phyloP scores from a whole-genome alignment of 495 filamentous ascomycete species.

The Saxophila tyrrhenica region DNA sequence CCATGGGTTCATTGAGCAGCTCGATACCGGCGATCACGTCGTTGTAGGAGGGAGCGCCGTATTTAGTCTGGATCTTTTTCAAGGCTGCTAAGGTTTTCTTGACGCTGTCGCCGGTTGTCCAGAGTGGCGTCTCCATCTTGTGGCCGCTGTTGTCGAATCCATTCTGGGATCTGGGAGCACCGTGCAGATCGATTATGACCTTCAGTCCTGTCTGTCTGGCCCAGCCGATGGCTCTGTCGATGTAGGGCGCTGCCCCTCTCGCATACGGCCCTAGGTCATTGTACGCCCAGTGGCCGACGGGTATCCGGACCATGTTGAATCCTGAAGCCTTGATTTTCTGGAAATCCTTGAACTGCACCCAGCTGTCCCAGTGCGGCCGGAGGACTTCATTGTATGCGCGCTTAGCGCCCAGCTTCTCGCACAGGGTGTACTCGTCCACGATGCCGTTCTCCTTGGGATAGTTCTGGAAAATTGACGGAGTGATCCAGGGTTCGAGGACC shows the following conservation, averaged over 20 bases:
- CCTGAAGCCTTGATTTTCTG: slow-evolving; percentile 34
- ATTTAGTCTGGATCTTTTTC: slow-evolving; percentile 46
- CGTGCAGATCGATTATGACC: slow-evolving; percentile 41
- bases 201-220: slow-evolving; percentile 33
- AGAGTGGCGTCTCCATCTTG: slow-evolving; percentile 24
- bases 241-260: slow-evolving; percentile 35
- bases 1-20: slow-evolving; percentile 59
- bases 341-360: slow-evolving; percentile 30
- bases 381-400: slow-evolving; percentile 26
- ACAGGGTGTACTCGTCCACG: slow-evolving; percentile 34
- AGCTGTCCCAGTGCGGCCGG: slow-evolving; percentile 32
- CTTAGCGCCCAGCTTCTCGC: slow-evolving; percentile 24
- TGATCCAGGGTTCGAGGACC: slow-evolving; percentile 38
- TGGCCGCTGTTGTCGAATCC: slow-evolving; percentile 34
- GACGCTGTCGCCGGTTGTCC: slow-evolving; percentile 49
- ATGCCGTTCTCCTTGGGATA: slow-evolving; percentile 21
- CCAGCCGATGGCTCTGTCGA: slow-evolving; percentile 38
- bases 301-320: slow-evolving; percentile 41
- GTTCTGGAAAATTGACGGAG: slow-evolving; percentile 31
- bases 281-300: slow-evolving; percentile 41
- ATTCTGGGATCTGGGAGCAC: slow-evolving; percentile 32
- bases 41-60: slow-evolving; percentile 38
- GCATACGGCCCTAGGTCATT: slow-evolving; percentile 37
- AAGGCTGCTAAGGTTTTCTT: slow-evolving; percentile 47
- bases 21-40: slow-evolving; percentile 62